Conservation (phyloP, 768 basidiomycete species). For the Podaxis sp. region DNA sequence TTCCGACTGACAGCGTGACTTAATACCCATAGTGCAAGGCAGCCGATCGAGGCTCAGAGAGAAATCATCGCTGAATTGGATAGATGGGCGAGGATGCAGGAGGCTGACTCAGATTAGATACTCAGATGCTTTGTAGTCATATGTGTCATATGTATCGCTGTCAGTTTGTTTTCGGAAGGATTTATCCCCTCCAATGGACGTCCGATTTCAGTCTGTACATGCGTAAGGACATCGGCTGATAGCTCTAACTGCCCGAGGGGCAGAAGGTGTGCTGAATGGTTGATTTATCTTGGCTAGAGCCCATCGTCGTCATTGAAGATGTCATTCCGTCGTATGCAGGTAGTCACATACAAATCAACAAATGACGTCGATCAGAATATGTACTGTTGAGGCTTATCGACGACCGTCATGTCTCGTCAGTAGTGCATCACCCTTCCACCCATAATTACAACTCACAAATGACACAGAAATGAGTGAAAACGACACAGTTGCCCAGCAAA, state of each 20-base stretch:
- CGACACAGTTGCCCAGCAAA: background rate
- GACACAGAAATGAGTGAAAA: background rate
- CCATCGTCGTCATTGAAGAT: background rate
- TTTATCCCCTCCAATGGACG: background rate
- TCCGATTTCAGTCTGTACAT: too few species aligned
- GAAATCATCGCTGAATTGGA: slow-evolving; percentile 44
- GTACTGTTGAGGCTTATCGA: background rate
- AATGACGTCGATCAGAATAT: background rate
- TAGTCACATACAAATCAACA: background rate
- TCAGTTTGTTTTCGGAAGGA: background rate
- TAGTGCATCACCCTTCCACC: background rate
- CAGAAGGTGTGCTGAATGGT: too few species aligned
- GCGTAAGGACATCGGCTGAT: too few species aligned
- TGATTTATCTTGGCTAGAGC: too few species aligned
- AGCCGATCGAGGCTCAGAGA: slow-evolving; percentile 39
- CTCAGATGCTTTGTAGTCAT: background rate
- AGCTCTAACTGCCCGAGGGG: too few species aligned
- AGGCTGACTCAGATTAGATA: slow-evolving; percentile 10
- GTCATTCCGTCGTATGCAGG: background rate
- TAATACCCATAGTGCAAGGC: slow-evolving; percentile 31
- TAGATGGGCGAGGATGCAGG: slow-evolving; percentile 21
- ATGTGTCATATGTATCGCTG: background rate
- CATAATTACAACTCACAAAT: background rate
- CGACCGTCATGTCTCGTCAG: slow-evolving; percentile 11
- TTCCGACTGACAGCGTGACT: background rate